Base-by-base conservation (phyloP, 768 basidiomycete genomes). In the Lentinula edodes region DNA sequence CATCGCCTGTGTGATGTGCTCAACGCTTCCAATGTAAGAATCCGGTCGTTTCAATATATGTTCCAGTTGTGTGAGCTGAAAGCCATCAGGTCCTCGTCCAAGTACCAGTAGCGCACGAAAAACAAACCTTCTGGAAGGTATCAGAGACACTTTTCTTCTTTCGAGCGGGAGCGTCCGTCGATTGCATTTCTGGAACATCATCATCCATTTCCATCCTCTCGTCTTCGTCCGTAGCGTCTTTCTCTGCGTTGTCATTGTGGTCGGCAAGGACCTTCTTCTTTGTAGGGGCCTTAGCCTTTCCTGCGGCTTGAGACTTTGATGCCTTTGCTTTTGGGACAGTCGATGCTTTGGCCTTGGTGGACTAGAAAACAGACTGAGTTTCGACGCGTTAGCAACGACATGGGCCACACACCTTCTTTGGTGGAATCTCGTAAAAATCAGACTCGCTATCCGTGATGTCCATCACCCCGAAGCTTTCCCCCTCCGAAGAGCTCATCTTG, bases 11-110 rank as follows among this genome's bases (percentile, higher is more conserved):
- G 86, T 90, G 59, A 93, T 81, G 0, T 86, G 87, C 73, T 98
- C 96, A 3, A 98, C 88, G 61, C 94, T 97, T 16, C 97, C 97
- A 63, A 99, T 98, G 74, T 98, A 99, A 0, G 92, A 90, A 73
- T 96, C 93, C 0, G 93, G 94, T 38, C 93, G 89, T 73, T 89
- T 87, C 67, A 98, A 77, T 69, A 94, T 92, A 67, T 98, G 97
- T 71, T 99, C 95, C 35, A 96, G 78, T 87, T 94, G 95, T 1
- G 93, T 86, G 53, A 98, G 84, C 96, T 99, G 66, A 20, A 60
- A 38, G 39, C 60, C 58, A 62, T 67, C 41, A 61, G 62, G 46
- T 41, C 20, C 28, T n/a, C 20, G 28, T 20, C 16, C 6, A 45
- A 9, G 15, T 1, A 16, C 34, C 12, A 48, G 23, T 28, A 4